These are phyloP conservation scores for Starmerella stigmatis DNA, from an alignment of 805 yeast genomes.

Conservation along the genomic window DNA sequence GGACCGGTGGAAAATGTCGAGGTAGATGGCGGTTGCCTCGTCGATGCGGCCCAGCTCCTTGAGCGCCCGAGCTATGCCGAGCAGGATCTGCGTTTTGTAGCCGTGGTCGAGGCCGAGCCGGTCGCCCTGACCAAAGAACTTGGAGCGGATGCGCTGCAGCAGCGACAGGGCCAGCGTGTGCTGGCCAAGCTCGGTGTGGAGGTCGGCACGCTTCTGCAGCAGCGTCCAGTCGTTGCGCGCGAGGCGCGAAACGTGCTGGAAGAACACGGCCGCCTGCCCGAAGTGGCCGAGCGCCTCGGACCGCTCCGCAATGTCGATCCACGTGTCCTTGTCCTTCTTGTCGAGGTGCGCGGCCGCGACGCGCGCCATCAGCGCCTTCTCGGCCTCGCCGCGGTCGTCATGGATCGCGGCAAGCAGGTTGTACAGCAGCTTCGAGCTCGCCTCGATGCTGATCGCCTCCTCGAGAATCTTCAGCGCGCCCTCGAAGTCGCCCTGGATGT, in stretches of 20 bases:
- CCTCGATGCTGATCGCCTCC: constrained; percentile 28
- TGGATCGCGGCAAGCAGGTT: constrained; percentile 34
- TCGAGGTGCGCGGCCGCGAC: constrained; percentile 58
- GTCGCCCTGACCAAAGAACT: constrained; percentile 17
- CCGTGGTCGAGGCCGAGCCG: constrained; percentile 36
- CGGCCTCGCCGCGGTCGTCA: constrained; percentile 38
- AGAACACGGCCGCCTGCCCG: constrained; percentile 52
- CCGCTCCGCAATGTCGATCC: constrained; percentile 79
- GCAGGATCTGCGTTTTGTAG: constrained; percentile 30
- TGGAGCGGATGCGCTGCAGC: constrained; percentile 22
- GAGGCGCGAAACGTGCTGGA: constrained; percentile 71
- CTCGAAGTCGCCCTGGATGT: constrained; percentile 22
- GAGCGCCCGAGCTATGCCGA: constrained; percentile 22
- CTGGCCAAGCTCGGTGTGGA: constrained; percentile 27
- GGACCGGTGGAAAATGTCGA: constrained; percentile 20
- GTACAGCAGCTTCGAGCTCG: constrained; percentile 27
- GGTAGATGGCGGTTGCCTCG: constrained; percentile 20
- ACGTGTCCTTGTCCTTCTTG: constrained; percentile 65
- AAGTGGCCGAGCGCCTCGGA: constrained; percentile 54
- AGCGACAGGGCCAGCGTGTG: constrained; percentile 25
- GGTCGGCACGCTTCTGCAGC: constrained; percentile 59
- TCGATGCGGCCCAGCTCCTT: constrained; percentile 21
- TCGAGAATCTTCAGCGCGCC: constrained; percentile 28
- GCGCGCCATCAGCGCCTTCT: constrained; percentile 30
- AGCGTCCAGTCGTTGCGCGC: constrained; percentile 68